Evolutionary conservation across 2,329 filamentous ascomycete species (phyloP), one percentile per base, ranked within the genome.

Genomic region (Gremmenia infestans): DNA sequence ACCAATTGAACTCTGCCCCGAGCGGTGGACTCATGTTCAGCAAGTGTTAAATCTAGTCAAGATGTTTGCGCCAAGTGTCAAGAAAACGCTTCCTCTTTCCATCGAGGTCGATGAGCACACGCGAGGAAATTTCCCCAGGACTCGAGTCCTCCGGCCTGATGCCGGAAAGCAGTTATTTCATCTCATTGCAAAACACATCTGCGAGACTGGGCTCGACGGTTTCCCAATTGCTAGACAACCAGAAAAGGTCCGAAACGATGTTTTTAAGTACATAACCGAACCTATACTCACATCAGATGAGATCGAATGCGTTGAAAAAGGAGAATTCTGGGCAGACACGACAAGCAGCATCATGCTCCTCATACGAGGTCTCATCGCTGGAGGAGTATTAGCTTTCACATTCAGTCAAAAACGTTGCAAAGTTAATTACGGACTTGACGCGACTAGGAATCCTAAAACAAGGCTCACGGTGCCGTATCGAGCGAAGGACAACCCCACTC

Each of bases 381-480:
- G 73, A 0, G 78, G 81, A 0, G 71, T 88, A 0, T 62, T 89
- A 0, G 62, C 62, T 0, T 86, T 85, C 55, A 73, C 72, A 0
- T 70, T 88, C 0, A 68, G 71, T 0, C 69, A 78, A 14, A 88
- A 88, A 62, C 72, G 85, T 1, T 89, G 82, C 81, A 71, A 80
- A 3, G 85, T 89, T 0, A 78, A 87, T 53, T 89, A 85, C 56
- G 85, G 86, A 0, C 71, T 81, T 0, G 77, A 83, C 62, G 57
- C 63, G 0, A 63, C 58, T 0, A 68, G 81, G 2, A 40, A 9
- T 40, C 37, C 37, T 40, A 40, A 17, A 3, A 80, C 77, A 0
- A 72, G 67, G 50, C 73, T 87, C 0, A 79, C 80, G 0, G 81
- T 88, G 0, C 85, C 83, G 0, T 88, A 78, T 59, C 73, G 74